Evolutionary conservation across 345 rosid genomes (phyloP).

Genomic region (Balakata baccata): DNA sequence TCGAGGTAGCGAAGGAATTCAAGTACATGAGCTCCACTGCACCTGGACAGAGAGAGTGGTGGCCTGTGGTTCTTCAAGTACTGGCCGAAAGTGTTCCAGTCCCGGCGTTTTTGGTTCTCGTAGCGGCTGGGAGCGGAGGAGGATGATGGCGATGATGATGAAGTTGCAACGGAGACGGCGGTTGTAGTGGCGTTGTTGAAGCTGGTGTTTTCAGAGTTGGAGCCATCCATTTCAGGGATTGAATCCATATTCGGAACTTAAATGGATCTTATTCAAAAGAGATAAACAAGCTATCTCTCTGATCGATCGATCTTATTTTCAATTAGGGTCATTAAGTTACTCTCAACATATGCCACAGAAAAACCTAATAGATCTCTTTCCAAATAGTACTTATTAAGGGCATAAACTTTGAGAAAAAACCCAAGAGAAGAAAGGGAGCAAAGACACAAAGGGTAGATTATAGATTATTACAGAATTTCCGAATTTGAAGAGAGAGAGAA

Average conservation of each 20-base stretch:
- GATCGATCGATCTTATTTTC: not conserved
- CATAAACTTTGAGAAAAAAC: not conserved
- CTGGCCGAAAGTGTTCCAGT: constrained; percentile 41
- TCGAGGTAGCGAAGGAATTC: constrained; percentile 35
- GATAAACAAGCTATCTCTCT: not conserved
- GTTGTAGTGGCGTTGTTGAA: not conserved
- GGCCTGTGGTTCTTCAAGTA: constrained; percentile 38
- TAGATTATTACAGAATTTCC: constrained; percentile 23
- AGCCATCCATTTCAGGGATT: constrained; percentile 21
- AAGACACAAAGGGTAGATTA: not conserved
- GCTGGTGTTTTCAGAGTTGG: constrained; percentile 13
- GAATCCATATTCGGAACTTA: constrained; percentile 15
- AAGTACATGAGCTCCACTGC: constrained; percentile 40
- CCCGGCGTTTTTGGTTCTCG: constrained; percentile 42
- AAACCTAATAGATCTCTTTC: not conserved
- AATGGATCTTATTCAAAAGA: constrained; percentile 1
- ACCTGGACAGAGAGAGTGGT: constrained; percentile 29
- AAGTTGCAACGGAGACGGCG: not conserved
- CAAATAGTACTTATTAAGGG: not conserved
- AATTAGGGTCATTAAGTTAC: not conserved
- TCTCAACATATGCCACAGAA: not conserved
- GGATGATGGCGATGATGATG: constrained; percentile 18
- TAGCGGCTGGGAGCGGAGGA: constrained; percentile 27
- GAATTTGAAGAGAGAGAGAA: constrained; percentile 17
- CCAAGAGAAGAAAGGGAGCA: not conserved